Conservation (phyloP, 2,329 filamentous ascomycete genomes). For the Aspergillus fijiensis region DNA sequence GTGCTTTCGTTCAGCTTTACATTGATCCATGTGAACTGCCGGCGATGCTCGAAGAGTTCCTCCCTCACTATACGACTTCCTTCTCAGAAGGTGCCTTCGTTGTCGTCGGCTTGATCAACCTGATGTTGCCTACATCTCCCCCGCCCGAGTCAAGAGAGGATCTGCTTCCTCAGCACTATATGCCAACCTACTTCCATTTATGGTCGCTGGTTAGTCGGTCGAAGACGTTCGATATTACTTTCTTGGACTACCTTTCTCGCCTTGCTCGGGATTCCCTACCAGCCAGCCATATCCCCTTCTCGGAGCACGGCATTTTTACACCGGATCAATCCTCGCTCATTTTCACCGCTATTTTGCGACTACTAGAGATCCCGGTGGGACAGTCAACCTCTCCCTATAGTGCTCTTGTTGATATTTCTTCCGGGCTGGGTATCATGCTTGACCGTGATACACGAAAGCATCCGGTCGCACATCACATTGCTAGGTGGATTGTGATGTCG, state of each 20-base stretch:
- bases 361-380: constrained; percentile 94
- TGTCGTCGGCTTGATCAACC: constrained; percentile 81
- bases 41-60: constrained; percentile 74
- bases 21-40: constrained; percentile 86
- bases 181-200: constrained; percentile 93
- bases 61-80: constrained; percentile 89
- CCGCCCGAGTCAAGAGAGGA: constrained; percentile 65
- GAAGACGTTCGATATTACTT: constrained; percentile 79
- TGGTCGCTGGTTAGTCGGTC: constrained; percentile 94
- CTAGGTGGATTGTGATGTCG: constrained; percentile 89
- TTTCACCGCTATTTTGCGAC: constrained; percentile 83
- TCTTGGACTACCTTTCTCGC: constrained; percentile 86
- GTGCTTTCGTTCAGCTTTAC: constrained; percentile 85
- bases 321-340: constrained; percentile 87
- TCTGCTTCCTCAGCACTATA: constrained; percentile 81
- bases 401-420: constrained; percentile 71
- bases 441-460: constrained; percentile 94
- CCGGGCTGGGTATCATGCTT: constrained; percentile 79
- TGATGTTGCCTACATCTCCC: constrained; percentile 81
- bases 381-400: constrained; percentile 94
- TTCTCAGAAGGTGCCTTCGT: constrained; percentile 91
- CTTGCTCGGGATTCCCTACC: constrained; percentile 79
- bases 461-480: constrained; percentile 86
- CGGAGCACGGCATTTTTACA: constrained; percentile 86
- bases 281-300: constrained; percentile 73